These are phyloP conservation scores for Fimicolochytrium jonesii DNA, from an alignment of 192 early-diverging fungal genomes.

Conservation along the genomic window DNA sequence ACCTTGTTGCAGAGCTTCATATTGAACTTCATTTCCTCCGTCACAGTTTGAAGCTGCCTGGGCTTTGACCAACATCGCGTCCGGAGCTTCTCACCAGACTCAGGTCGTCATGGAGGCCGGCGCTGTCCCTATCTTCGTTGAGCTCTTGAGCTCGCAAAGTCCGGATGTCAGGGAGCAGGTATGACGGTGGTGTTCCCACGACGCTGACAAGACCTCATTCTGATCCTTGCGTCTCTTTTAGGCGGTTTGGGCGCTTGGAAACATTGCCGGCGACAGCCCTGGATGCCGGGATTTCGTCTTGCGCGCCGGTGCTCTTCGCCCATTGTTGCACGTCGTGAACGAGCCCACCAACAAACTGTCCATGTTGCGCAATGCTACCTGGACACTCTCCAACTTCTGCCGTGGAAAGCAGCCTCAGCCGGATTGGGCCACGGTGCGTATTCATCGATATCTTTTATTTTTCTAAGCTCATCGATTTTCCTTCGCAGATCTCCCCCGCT, in stretches of 20 bases:
- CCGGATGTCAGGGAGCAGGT: conserved; percentile 94
- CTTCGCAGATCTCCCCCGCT: conserved; percentile 72
- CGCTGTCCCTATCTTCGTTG: conserved; percentile 88
- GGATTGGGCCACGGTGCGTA: conserved; percentile 67
- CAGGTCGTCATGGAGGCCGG: conserved; percentile 88
- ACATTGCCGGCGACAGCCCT: conserved; percentile 97
- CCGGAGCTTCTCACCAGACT: conserved; percentile 90
- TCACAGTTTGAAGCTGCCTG: conserved; percentile 94
- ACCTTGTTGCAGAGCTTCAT: neutral
- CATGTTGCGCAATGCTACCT: conserved; percentile 98
- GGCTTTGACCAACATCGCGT: conserved; percentile 99
- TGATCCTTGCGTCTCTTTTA: conserved; percentile 18
- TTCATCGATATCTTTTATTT: neutral
- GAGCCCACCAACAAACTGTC: conserved; percentile 84
- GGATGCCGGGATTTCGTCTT: conserved; percentile 89
- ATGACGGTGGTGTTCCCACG: neutral
- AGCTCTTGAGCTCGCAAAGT: conserved; percentile 75
- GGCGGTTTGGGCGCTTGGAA: conserved; percentile 98
- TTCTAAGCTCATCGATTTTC: no score
- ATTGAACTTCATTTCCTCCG: neutral
- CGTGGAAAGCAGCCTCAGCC: conserved; percentile 97
- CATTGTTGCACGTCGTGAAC: conserved; percentile 82
- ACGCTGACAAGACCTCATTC: neutral
- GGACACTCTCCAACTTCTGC: conserved; percentile 99
- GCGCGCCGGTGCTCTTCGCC: conserved; percentile 71